Conservation (phyloP, 2,329 filamentous ascomycete genomes). For the Cladosporium colombiae region DNA sequence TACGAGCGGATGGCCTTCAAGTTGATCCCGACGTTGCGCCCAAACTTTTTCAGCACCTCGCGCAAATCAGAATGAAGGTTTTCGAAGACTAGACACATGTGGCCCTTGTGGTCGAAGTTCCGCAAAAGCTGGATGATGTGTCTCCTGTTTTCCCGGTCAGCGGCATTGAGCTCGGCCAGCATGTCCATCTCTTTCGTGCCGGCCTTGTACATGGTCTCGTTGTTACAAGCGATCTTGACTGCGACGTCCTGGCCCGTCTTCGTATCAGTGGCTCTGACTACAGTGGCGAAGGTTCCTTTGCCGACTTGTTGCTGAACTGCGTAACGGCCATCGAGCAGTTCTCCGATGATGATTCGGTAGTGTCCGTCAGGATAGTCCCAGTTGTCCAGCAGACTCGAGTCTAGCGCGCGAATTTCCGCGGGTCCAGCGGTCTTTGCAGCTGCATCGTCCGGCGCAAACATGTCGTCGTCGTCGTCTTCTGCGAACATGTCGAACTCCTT, state of each 20-base stretch:
- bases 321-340: conserved; percentile 85
- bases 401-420: conserved; percentile 54
- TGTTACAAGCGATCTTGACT: conserved; percentile 97
- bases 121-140: conserved; percentile 87
- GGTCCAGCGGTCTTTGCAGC: conserved; percentile 47
- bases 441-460: conserved; percentile 72
- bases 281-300: conserved; percentile 94
- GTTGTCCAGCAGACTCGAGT: conserved; percentile 81
- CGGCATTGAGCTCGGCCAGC: conserved; percentile 78
- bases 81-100: conserved; percentile 96
- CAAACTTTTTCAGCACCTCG: conserved; percentile 93
- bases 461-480: conserved; percentile 73
- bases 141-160: conserved; percentile 85
- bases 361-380: conserved; percentile 94
- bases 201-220: conserved; percentile 72
- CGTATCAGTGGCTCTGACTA: conserved; percentile 83
- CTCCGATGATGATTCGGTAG: conserved; percentile 90
- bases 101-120: conserved; percentile 89
- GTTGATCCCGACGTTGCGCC: conserved; percentile 90
- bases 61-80: conserved; percentile 89
- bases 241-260: conserved; percentile 73
- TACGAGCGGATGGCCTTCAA: conserved; percentile 83
- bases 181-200: conserved; percentile 95
- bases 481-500: conserved; percentile 66
- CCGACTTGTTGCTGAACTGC: conserved; percentile 85